A percentile compares a stretch with the other conserved stretches of the same genome.
Conservation (phyloP, 169 alveolate genomes). For the Eimeria acervulina region DNA sequence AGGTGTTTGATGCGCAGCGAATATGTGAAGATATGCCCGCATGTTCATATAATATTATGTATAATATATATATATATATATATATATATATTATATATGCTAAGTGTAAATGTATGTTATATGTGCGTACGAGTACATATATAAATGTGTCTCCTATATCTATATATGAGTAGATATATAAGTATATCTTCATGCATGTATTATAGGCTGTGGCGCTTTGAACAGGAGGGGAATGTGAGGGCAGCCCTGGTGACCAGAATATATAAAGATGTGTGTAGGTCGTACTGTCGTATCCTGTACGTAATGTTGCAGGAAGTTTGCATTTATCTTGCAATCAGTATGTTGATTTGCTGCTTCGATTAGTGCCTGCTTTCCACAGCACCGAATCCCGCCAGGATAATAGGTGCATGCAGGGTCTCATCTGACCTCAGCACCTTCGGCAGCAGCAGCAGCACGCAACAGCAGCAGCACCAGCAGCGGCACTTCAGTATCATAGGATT, state of each 20-base stretch:
- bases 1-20: not conserved
- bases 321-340: not conserved
- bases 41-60: not conserved
- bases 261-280: not conserved
- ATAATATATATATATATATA: not conserved
- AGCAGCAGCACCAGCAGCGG: not conserved
- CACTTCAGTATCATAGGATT: not conserved
- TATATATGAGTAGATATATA: not conserved
- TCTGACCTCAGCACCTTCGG: not conserved
- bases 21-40: not conserved
- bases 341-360: not conserved
- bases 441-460: not conserved
- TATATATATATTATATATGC: not conserved
- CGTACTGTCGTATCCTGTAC: not conserved
- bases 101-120: no score
- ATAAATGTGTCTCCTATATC: no score
- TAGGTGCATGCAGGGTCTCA: not conserved
- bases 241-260: no score
- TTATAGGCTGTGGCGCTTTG: no score
- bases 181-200: not conserved
- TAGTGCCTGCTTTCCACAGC: not conserved
- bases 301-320: not conserved
- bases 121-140: no score
- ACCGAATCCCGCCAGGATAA: not conserved
- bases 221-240: no score